Evolutionary conservation across 2,329 filamentous ascomycete genomes (phyloP).

Genomic region (Fonsecaea multimorphosa): DNA sequence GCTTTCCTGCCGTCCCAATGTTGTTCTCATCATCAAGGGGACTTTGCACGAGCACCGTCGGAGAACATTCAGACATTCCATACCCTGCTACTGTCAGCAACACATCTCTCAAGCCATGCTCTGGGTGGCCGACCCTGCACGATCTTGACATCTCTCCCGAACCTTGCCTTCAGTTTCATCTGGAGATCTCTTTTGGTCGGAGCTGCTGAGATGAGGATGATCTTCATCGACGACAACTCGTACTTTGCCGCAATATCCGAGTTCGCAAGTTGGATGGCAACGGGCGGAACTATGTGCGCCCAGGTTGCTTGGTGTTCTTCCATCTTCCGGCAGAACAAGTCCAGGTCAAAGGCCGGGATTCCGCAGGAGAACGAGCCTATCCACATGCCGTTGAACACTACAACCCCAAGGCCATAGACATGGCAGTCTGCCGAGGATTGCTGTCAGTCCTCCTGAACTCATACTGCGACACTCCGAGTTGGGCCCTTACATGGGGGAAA

Average conservation of each 20-base stretch:
- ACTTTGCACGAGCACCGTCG: conserved; percentile 54
- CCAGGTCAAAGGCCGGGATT: conserved; percentile 65
- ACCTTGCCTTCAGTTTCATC: conserved; percentile 56
- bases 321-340: conserved; percentile 61
- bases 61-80: conserved; percentile 42
- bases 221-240: conserved; percentile 59
- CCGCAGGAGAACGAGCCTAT: conserved; percentile 55
- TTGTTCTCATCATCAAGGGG: conserved; percentile 54
- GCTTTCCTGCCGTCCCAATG: conserved; percentile 47
- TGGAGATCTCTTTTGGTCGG: conserved; percentile 63
- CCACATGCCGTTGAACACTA: conserved; percentile 54
- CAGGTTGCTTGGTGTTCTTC: conserved; percentile 57
- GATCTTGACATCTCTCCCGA: conserved; percentile 51
- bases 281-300: conserved; percentile 66
- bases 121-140: conserved; percentile 45
- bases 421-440: conserved; percentile 44
- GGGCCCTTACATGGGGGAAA: conserved; percentile 29
- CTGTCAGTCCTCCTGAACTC: neutral
- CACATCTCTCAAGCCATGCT: conserved; percentile 58
- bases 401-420: conserved; percentile 55
- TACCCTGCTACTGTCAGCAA: conserved; percentile 16
- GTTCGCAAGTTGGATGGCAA: conserved; percentile 65
- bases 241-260: conserved; percentile 57
- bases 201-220: conserved; percentile 61
- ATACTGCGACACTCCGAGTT: neutral